phyloP scores from a whole-genome alignment of 768 basidiomycete genomes.

The Tulasnella sp. region DNA sequence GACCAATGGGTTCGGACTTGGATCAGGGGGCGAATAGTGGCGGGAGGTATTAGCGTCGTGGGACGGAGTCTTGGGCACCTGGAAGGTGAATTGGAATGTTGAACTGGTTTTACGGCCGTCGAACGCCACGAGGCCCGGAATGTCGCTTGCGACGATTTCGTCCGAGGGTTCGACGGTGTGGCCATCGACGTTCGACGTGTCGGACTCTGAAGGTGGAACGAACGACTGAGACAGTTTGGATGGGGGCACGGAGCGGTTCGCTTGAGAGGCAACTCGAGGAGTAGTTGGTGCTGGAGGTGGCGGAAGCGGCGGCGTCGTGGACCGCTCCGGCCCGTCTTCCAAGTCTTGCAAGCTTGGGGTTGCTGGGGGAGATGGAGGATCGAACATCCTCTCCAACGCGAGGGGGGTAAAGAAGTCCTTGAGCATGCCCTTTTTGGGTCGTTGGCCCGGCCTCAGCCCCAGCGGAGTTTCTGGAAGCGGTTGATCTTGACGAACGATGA shows the following conservation, averaged over 20 bases:
- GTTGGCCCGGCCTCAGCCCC: conserved; percentile 46
- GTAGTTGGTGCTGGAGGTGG: conserved; percentile 7
- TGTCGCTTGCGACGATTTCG: conserved; percentile 40
- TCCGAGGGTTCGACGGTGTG: conserved; percentile 20
- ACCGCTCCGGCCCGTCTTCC: neutral
- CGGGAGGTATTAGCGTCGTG: conserved; percentile 7
- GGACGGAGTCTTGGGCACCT: conserved; percentile 34
- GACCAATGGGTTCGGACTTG: conserved; percentile 18
- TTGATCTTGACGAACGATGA: conserved; percentile 61
- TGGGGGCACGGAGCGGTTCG: conserved; percentile 20
- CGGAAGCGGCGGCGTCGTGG: conserved; percentile 15
- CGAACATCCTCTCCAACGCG: conserved; percentile 83
- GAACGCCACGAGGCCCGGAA: conserved; percentile 33
- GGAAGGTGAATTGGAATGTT: conserved; percentile 64
- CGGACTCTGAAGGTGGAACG: conserved; percentile 6
- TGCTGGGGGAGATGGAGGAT: conserved; percentile 75
- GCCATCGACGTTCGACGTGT: conserved; percentile 11
- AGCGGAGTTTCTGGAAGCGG: conserved; percentile 48
- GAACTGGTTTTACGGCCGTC: conserved; percentile 37
- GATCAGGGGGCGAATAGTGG: conserved; percentile 20
- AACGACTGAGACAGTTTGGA: conserved; percentile 15
- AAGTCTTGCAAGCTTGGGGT: conserved; percentile 17
- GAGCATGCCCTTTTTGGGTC: conserved; percentile 23
- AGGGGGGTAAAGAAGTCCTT: conserved; percentile 85
- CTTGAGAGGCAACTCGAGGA: conserved; percentile 19